Base-by-base conservation (phyloP, 768 basidiomycete genomes). In the Rubroboletus pulcherrimus region DNA sequence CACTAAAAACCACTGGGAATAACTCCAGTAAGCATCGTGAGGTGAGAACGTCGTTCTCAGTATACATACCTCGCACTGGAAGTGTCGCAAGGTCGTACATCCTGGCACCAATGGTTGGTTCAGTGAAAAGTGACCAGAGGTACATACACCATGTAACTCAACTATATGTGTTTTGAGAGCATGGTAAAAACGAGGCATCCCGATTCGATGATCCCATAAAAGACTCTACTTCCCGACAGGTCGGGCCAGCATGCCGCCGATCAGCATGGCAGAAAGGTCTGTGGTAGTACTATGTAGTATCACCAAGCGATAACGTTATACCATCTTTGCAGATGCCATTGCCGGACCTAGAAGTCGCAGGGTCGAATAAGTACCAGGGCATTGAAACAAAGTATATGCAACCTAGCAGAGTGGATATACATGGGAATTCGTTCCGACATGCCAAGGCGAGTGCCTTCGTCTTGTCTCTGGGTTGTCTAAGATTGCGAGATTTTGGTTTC, bases 1-100 rank as follows among this genome's bases (percentile, higher is more conserved):
- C 40, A 15, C 30, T 34, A 31, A 4, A 31, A 10, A 7, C 4
- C 12, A 51, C 54, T 51, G 19, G n/a, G 5, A 14, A 24, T 17
- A 19, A 9, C 4, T 17, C 11, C 12, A 21, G 5, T 49, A 19
- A 55, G 35, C 19, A 15, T 33, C 35, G 10, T 11, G 29, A 53
- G 19, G 26, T 7, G 8, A 24, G 43, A 33, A 31, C 6, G 26
- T 14, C 21, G 24, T 4, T 24, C 15, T 24, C 26, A 33, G 10
- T 21, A 11, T n/a, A 34, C 56, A 38, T 43, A 56, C 56, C 56
- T 56, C 45, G 56, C 41, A 56, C 46, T 21, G 29, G 9, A 43
- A 55, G n/a, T 10, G 31, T 1, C 1, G 29, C 2, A 11, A 10
- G 15, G 17, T 30, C 29, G n/a, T 52, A 8, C 54, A 55, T 55